Evolutionary conservation across 257 asterid species (phyloP).

Genomic region (Dorcoceras hygrometricum): DNA sequence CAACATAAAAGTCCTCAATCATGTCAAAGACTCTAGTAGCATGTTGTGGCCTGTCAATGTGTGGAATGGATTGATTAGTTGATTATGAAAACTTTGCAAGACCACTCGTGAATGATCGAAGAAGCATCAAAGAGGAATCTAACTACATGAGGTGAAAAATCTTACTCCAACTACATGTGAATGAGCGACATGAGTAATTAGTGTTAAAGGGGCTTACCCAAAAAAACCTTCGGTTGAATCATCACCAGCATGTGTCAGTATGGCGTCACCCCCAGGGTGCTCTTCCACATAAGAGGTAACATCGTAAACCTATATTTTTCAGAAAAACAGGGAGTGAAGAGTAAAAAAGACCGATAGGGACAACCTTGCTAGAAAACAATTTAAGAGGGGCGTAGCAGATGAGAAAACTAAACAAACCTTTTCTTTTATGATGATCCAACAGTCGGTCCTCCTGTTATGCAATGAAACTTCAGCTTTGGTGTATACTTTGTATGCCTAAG

Average conservation of each 20-base stretch:
- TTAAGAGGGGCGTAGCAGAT: slow-evolving; percentile 1
- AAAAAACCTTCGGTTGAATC: slow-evolving; percentile 91
- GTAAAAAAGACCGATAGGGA: neutral
- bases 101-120: slow-evolving; percentile 1
- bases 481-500: slow-evolving; percentile 53
- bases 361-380: neutral
- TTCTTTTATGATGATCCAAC: slow-evolving; percentile 95
- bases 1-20: slow-evolving; percentile 80
- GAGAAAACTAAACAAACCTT: slow-evolving; percentile 45
- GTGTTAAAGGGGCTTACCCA: slow-evolving; percentile 42
- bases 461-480: slow-evolving; percentile 63
- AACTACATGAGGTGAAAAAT: neutral
- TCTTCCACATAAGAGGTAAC: slow-evolving; percentile 91
- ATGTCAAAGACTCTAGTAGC: slow-evolving; percentile 87
- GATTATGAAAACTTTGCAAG: slow-evolving; percentile 2
- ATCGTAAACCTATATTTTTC: slow-evolving; percentile 67
- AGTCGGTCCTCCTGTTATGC: slow-evolving; percentile 84
- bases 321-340: slow-evolving; percentile 6
- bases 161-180: slow-evolving; percentile 1
- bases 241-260: slow-evolving; percentile 83
- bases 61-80: slow-evolving; percentile 13
- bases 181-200: neutral
- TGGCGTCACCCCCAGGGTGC: slow-evolving; percentile 99
- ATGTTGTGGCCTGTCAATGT: slow-evolving; percentile 79
- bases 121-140: slow-evolving; percentile 8